Base-by-base conservation (phyloP, 2,329 filamentous ascomycete species). In the Polychaeton citri region DNA sequence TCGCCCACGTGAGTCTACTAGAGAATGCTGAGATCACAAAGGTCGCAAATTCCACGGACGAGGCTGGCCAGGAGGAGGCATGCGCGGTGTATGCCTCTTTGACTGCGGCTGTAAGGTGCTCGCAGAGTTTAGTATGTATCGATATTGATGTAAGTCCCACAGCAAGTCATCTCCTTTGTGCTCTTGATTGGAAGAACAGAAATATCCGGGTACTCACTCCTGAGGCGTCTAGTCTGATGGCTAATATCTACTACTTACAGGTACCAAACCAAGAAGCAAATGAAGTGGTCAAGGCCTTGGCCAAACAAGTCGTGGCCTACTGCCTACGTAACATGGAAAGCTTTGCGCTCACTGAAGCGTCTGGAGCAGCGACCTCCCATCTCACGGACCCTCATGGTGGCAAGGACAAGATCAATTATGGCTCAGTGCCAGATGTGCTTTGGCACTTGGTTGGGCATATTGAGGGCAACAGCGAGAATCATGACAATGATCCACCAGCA, bases 241-340 rank as follows among this genome's bases (percentile, higher is more conserved):
- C 30, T 32, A 32, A 32, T 17, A 9, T 5, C 18, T 33, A 16
- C n/a, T 16, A 4, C 10, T 30, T 36, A 21, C 38, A 58, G 55
- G 54, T 92, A 2, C 90, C 88, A 1, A 77, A 71, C 20, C 68
- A 77, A 16, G 77, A 84, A 38, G 82, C 81, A n/a, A 84, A 81
- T 37, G 90, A 95, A 55, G 74, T 95, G 17, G 82, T 95, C 49
- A 92, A 86, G 58, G 87, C 86, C 3, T 69, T 95, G 47, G 87
- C 86, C 1, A 92, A 88, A 52, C 87, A 94, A 57, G 81, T 94
- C n/a, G 79, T 95, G 30, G 88, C 85, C 0, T 95, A 95, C 58
- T 94, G 83, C 43, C 69, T 98, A 42, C 76, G 82, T 38, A 98
- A 98, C 50, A 79, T 98, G 66, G 85, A 94, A 55, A 74, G 72